Conservation (phyloP, 2,329 filamentous ascomycete species). For the Diaporthe ampelina region DNA sequence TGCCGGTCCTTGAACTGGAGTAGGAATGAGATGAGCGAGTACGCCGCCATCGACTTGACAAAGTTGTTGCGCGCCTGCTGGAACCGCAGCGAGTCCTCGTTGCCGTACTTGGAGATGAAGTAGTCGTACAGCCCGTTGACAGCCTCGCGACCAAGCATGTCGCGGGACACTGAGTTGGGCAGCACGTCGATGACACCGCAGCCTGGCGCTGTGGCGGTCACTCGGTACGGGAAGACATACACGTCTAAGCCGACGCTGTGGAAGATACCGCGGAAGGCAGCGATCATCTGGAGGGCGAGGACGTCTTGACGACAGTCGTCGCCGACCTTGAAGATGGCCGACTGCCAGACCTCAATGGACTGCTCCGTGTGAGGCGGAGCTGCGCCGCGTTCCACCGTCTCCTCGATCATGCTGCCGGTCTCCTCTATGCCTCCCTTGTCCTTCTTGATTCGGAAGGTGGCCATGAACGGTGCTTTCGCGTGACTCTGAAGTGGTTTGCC, state of each 20-base stretch:
- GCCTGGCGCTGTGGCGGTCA: slow-evolving; percentile 95
- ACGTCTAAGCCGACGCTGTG: slow-evolving; percentile 94
- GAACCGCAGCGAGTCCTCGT: slow-evolving; percentile 94
- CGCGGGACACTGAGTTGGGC: slow-evolving; percentile 96
- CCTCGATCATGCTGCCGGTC: slow-evolving; percentile 65
- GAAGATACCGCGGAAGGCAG: slow-evolving; percentile 97
- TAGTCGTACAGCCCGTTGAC: slow-evolving; percentile 99
- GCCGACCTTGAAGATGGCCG: slow-evolving; percentile 99
- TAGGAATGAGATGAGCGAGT: slow-evolving; percentile 95
- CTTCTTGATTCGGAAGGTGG: slow-evolving; percentile 96
- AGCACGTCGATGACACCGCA: slow-evolving; percentile 99
- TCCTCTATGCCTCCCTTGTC: slow-evolving; percentile 69
- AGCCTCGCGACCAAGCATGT: slow-evolving; percentile 98
- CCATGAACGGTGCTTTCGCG: slow-evolving; percentile 99
- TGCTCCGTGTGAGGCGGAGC: slow-evolving; percentile 55
- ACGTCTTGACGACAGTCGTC: slow-evolving; percentile 99
- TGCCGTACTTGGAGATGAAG: slow-evolving; percentile 96
- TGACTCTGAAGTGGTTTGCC: slow-evolving; percentile 98
- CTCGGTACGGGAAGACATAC: slow-evolving; percentile 96
- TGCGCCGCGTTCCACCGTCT: slow-evolving; percentile 56
- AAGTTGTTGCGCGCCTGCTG: slow-evolving; percentile 97
- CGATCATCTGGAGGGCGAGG: slow-evolving; percentile 96
- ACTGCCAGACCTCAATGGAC: slow-evolving; percentile 97
- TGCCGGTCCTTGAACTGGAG: slow-evolving; percentile 99
- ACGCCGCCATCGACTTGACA: slow-evolving; percentile 99